Conservation (phyloP, 2,329 filamentous ascomycete species). For the Trichoderma polysporum region DNA sequence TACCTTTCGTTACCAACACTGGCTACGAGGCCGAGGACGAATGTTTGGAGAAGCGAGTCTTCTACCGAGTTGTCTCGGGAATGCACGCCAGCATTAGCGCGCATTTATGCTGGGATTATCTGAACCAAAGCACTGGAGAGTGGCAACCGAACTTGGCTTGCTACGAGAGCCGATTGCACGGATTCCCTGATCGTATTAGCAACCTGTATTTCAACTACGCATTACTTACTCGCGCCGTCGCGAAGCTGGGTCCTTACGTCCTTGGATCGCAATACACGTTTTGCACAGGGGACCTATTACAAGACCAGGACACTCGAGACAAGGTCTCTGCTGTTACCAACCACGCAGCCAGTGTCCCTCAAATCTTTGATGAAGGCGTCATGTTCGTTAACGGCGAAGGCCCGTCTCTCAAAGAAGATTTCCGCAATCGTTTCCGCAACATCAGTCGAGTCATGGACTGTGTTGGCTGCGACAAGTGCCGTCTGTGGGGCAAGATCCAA, state of each 20-base stretch:
- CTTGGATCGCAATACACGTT: constrained; percentile 73
- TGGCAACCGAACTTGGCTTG: constrained; percentile 91
- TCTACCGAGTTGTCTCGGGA: constrained; percentile 90
- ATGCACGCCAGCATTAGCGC: constrained; percentile 99
- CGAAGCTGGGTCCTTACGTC: constrained; percentile 83
- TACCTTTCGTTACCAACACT: constrained; percentile 60
- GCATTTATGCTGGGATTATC: constrained; percentile 92
- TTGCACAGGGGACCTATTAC: constrained; percentile 78
- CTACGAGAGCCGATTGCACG: constrained; percentile 83
- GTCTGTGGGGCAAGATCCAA: constrained; percentile 96
- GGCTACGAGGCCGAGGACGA: constrained; percentile 81
- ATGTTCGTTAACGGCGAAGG: constrained; percentile 86
- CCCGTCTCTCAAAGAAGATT: constrained; percentile 88
- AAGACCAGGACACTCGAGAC: constrained; percentile 75
- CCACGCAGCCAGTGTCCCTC: constrained; percentile 64
- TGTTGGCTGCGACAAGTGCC: constrained; percentile 97
- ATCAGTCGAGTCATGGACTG: constrained; percentile 98
- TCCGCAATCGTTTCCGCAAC: constrained; percentile 95
- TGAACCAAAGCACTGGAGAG: constrained; percentile 90
- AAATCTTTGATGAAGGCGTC: constrained; percentile 90
- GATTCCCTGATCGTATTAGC: constrained; percentile 84
- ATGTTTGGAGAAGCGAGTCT: constrained; percentile 97
- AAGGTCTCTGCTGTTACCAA: constrained; percentile 78
- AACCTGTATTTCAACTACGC: constrained; percentile 99
- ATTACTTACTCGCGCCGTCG: constrained; percentile 84